Percentiles rank a stretch among this genome's conserved stretches.
Evolutionary conservation across 2,329 filamentous ascomycete species (phyloP).

Genomic region (Pezicula neosporulosa): DNA sequence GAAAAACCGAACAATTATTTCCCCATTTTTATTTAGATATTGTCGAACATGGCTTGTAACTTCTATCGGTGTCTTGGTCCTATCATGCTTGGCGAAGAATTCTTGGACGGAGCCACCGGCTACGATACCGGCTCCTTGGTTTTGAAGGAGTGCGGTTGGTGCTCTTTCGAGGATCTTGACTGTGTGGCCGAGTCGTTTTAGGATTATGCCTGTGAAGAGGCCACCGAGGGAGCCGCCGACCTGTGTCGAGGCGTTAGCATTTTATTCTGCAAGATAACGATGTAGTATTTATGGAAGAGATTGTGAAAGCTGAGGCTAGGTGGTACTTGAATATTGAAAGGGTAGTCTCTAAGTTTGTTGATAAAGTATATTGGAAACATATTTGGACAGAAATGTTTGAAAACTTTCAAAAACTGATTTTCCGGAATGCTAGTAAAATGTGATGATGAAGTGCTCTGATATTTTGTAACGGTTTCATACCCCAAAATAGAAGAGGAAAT

Average conservation of each 20-base stretch:
- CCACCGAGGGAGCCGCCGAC: conserved; percentile 17
- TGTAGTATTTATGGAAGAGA: too few relatives aligned
- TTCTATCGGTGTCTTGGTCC: conserved; percentile 4
- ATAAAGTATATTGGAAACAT: too few relatives aligned
- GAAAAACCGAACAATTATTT: conserved; percentile 1
- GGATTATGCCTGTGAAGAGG: conserved; percentile 13
- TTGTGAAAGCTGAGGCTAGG: too few relatives aligned
- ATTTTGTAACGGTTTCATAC: too few relatives aligned
- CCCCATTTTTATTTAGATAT: conserved; percentile 9
- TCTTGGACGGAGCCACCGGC: conserved; percentile 3
- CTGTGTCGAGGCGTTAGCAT: background rate
- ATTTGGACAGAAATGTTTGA: too few relatives aligned
- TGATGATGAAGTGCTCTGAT: too few relatives aligned
- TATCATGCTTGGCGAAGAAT: conserved; percentile 8
- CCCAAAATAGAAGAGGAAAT: too few relatives aligned
- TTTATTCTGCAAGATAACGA: too few relatives aligned
- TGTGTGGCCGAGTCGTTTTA: conserved; percentile 10
- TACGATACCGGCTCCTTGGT: conserved; percentile 16
- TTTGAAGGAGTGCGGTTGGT: background rate
- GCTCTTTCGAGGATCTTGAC: conserved; percentile 15
- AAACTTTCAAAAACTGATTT: too few relatives aligned
- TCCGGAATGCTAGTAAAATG: too few relatives aligned
- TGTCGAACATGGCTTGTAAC: background rate
- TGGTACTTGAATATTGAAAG: too few relatives aligned
- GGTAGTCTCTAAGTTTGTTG: too few relatives aligned